Percentiles rank a stretch among this genome's conserved stretches.
Evolutionary conservation across 441 rosid genomes (phyloP).

Genomic region (Erysimum pusillum): DNA sequence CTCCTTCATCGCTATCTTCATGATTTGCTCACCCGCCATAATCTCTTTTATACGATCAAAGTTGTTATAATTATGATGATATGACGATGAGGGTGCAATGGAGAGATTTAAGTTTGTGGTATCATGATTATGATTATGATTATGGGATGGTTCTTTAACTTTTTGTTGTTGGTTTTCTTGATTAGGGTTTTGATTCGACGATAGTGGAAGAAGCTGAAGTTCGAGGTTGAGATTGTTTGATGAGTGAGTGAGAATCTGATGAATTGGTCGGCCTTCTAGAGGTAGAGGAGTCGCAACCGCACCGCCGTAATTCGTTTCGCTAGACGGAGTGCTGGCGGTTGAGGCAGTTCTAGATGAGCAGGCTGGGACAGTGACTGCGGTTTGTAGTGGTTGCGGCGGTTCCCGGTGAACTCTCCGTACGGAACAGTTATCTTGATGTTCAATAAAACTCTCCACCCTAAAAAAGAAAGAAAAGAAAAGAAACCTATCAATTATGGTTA

Average conservation of each 20-base stretch:
- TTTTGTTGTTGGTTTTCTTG: constrained; percentile 30
- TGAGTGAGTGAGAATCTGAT: constrained; percentile 45
- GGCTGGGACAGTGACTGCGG: constrained; percentile 51
- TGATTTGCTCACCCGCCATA: constrained; percentile 56
- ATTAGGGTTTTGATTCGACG: constrained; percentile 48
- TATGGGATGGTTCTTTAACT: constrained; percentile 36
- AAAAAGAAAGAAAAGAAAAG: constrained; percentile 20
- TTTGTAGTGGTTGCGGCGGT: constrained; percentile 54
- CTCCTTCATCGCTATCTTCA: constrained; percentile 78
- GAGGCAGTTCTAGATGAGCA: constrained; percentile 91
- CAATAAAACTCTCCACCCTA: constrained; percentile 99
- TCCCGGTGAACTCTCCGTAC: constrained; percentile 55
- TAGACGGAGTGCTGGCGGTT: constrained; percentile 77
- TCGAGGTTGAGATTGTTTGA: constrained; percentile 70
- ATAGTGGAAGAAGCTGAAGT: constrained; percentile 77
- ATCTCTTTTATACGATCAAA: constrained; percentile 56
- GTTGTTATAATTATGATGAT: constrained; percentile 49
- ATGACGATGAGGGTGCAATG: constrained; percentile 47
- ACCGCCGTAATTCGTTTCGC: constrained; percentile 66
- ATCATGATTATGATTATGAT: constrained; percentile 25
- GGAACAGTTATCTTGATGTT: constrained; percentile 89
- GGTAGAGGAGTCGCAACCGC: constrained; percentile 45
- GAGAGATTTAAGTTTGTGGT: constrained; percentile 50
- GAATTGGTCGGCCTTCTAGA: constrained; percentile 50
- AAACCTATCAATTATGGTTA: constrained; percentile 34